These are phyloP conservation scores for Xanthoconium stramineum DNA, from an alignment of 768 basidiomycete species.

Conservation along the genomic window DNA sequence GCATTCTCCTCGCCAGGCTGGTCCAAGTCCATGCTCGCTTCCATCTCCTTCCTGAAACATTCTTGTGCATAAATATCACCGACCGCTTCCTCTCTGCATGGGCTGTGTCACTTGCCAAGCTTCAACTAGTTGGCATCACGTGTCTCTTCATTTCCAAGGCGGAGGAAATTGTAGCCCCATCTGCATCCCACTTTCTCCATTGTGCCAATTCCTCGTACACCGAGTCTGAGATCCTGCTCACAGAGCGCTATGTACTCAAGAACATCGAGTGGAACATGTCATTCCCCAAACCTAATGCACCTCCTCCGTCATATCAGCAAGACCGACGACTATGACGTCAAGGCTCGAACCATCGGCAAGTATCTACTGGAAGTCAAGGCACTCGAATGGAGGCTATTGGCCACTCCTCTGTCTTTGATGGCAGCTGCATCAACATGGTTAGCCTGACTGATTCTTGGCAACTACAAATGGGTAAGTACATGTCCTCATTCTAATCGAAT, in stretches of 20 bases:
- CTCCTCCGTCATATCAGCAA: slow-evolving; percentile 89
- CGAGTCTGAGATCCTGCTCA: slow-evolving; percentile 79
- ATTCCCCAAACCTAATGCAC: slow-evolving; percentile 82
- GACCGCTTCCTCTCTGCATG: slow-evolving; percentile 62
- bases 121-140: slow-evolving; percentile 89
- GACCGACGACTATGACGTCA: slow-evolving; percentile 86
- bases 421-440: slow-evolving; percentile 88
- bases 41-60: slow-evolving; percentile 82
- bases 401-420: slow-evolving; percentile 69
- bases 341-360: slow-evolving; percentile 84
- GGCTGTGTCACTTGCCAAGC: slow-evolving; percentile 65
- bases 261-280: slow-evolving; percentile 84
- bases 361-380: slow-evolving; percentile 86
- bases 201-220: slow-evolving; percentile 77
- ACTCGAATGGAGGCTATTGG: slow-evolving; percentile 77
- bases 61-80: slow-evolving; percentile 84
- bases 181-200: slow-evolving; percentile 73
- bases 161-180: slow-evolving; percentile 89
- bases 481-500: not conserved
- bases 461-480: slow-evolving; percentile 78
- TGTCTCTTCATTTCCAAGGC: slow-evolving; percentile 89
- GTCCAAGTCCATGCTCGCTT: slow-evolving; percentile 88
- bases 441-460: slow-evolving; percentile 72
- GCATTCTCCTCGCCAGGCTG: slow-evolving; percentile 89
- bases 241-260: slow-evolving; percentile 85